Evolutionary conservation across 2,329 filamentous ascomycete species (phyloP).

Genomic region (Neopestalotiopsis rosae): DNA sequence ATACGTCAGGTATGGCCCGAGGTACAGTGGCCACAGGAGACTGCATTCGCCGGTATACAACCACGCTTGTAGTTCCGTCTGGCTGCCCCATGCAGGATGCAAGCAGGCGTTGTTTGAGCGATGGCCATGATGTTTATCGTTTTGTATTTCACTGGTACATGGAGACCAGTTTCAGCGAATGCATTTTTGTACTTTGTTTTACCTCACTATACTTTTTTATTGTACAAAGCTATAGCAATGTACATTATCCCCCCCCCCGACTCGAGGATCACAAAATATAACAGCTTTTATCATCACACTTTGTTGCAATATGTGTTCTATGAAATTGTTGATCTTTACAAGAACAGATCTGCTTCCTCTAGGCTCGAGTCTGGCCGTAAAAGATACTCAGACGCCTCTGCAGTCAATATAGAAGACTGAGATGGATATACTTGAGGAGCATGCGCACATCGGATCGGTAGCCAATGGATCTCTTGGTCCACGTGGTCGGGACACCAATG

Average conservation of each 20-base stretch:
- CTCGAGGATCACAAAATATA: not conserved
- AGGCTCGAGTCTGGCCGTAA: not conserved
- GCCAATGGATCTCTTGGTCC: not conserved
- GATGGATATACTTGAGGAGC: not conserved
- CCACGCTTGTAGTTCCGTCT: constrained; percentile 69
- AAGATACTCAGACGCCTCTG: not conserved
- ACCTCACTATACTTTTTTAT: not conserved
- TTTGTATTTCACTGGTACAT: not conserved
- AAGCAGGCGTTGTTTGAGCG: constrained; percentile 6
- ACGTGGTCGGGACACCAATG: constrained; percentile 4
- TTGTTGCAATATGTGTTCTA: not conserved
- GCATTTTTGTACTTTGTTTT: not conserved
- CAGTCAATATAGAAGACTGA: not conserved
- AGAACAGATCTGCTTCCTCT: not conserved
- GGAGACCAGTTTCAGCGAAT: not conserved
- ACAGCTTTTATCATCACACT: not conserved
- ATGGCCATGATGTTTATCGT: not conserved
- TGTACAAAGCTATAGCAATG: not conserved
- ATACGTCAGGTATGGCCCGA: constrained; percentile 92
- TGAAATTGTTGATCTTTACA: not conserved
- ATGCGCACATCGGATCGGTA: not conserved
- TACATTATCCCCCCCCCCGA: not conserved
- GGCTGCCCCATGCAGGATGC: constrained; percentile 2
- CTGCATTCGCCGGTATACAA: constrained; percentile 70
- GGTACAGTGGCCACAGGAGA: constrained; percentile 78